Percentiles rank a stretch among this genome's conserved stretches.
These are phyloP conservation scores for Arabidopsis arenosa DNA, from an alignment of 345 rosid species.

Conservation along the genomic window DNA sequence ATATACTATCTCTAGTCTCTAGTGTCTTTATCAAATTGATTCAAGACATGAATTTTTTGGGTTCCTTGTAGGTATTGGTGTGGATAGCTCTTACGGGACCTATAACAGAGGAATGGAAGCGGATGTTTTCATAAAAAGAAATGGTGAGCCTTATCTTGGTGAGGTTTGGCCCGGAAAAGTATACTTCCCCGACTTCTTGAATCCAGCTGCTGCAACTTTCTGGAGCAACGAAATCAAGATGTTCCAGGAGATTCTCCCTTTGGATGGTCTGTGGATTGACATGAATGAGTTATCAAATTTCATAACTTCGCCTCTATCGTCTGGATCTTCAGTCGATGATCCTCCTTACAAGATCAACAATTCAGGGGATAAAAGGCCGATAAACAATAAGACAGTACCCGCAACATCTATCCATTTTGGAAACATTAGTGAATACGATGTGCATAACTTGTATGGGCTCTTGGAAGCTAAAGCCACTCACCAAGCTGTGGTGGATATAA, in stretches of 20 bases:
- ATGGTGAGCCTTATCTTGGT: conserved; percentile 67
- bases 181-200: conserved; percentile 71
- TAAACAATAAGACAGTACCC: conserved; percentile 55
- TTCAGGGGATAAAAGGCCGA: conserved; percentile 42
- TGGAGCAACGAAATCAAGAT: conserved; percentile 66
- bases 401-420: conserved; percentile 65
- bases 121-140: conserved; percentile 59
- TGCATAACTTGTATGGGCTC: conserved; percentile 72
- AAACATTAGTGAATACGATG: conserved; percentile 63
- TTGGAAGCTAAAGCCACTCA: conserved; percentile 68
- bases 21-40: background rate
- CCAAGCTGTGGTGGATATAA: conserved; percentile 53
- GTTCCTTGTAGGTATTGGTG: conserved; percentile 55
- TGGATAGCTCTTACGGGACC: conserved; percentile 55
- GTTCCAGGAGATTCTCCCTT: conserved; percentile 55
- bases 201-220: conserved; percentile 51
- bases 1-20: background rate
- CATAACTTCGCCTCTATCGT: conserved; percentile 50
- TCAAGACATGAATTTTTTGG: background rate
- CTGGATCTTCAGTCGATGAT: conserved; percentile 56
- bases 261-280: conserved; percentile 84
- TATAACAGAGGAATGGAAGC: conserved; percentile 70
- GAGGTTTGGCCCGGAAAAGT: conserved; percentile 75
- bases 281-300: conserved; percentile 82
- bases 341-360: conserved; percentile 83